phyloP scores from a whole-genome alignment of 495 filamentous ascomycete genomes.

The Podospora pseudopauciseta region DNA sequence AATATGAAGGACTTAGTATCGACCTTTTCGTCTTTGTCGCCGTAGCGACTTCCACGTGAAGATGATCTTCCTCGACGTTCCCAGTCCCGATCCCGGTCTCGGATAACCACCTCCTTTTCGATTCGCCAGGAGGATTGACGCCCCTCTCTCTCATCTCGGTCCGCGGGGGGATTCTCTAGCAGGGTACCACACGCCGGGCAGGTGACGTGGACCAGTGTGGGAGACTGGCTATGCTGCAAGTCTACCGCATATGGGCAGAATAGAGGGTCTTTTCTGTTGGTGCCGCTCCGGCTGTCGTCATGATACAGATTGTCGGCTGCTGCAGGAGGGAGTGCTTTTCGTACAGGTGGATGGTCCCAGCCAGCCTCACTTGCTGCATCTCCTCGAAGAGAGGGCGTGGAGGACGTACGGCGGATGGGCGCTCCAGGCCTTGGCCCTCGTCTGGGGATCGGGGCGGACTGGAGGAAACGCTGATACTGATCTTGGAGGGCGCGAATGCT shows the following conservation, averaged over 20 bases:
- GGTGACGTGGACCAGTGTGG: not conserved
- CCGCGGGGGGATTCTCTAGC: slow-evolving; percentile 9
- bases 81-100: not conserved
- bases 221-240: slow-evolving; percentile 20
- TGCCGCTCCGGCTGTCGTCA: not conserved
- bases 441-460: slow-evolving; percentile 9
- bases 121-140: slow-evolving; percentile 26
- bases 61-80: not conserved
- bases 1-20: slow-evolving; percentile 29
- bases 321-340: not conserved
- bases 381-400: slow-evolving; percentile 25
- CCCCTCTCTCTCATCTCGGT: slow-evolving; percentile 1
- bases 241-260: slow-evolving; percentile 32
- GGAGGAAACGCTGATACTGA: slow-evolving; percentile 34
- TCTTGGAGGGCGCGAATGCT: slow-evolving; percentile 36
- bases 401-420: slow-evolving; percentile 26
- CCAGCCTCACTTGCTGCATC: not conserved
- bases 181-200: slow-evolving; percentile 26
- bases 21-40: slow-evolving; percentile 18
- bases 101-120: slow-evolving; percentile 29
- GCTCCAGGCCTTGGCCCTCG: slow-evolving; percentile 17
- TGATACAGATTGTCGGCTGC: not conserved
- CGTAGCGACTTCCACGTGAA: not conserved
- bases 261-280: slow-evolving; percentile 15
- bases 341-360: not conserved